Evolutionary conservation across 352 stramenopile genomes (phyloP), one percentile per base, ranked within the genome.

Genomic region (Globisporangium orthogonon): DNA sequence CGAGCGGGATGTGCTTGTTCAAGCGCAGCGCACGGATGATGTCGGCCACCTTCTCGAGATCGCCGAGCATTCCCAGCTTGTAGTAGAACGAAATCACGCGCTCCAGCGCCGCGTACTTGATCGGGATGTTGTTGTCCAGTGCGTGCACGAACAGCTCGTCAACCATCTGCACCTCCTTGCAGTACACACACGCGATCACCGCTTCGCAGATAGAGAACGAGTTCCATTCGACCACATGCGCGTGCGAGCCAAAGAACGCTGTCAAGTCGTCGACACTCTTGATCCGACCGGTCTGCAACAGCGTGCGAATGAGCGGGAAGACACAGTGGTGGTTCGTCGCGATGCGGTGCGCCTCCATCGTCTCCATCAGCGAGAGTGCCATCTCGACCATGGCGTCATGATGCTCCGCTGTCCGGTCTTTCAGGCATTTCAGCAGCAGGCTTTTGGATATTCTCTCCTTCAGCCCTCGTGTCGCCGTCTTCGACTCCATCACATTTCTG

Each of bases 41-140:
- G 46, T 76, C 69, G 14, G 82, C 76, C 5, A 85, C 76, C 37
- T 77, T 78, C 39, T 84, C 76, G 4, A 88, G 59, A 45, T 84
- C 78, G 2, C 69, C 65, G 35, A 86, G 69, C 58, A 86, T 81
- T 23, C 78, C 77, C 7, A 74, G 60, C 60, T 79, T 75, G 58
- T 83, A 89, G 62, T 87, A 89, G 50, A 76, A 86, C 17, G 80
- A 74, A 15, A 88, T 63, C n/a, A 88, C 72, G 29, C 71, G 71
- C 61, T 91, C 82, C 13, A 91, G 68, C 23, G 82, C 82, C 15
- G 76, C 77, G 53, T 91, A 91, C 58, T 89, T 91, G 60, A 91
- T 82, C 4, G 77, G 66, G 58, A 88, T 87, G 46, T 67, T 66
- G 45, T 69, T 77, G 56, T 86, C 68, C 55, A 91, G 60, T 14